A percentile compares a stretch with the other conserved stretches of the same genome.
Conservation (phyloP, 441 rosid species). For the Pelargonium australe region DNA sequence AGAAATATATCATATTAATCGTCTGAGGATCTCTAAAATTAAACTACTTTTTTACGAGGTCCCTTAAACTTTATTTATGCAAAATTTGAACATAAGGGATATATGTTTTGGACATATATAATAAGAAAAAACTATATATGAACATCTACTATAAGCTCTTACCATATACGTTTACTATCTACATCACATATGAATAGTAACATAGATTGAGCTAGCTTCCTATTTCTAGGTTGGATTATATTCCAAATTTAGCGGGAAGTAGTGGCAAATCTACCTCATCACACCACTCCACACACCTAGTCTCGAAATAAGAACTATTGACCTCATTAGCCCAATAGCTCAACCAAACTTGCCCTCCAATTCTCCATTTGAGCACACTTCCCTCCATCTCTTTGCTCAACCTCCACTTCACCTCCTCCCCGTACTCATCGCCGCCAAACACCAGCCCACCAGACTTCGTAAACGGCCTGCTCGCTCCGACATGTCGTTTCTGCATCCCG, state of each 20-base stretch:
- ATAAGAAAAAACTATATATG: no score
- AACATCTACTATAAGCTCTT: no score
- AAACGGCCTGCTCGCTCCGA: constrained; percentile 31
- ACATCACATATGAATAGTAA: no score
- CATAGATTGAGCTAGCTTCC: no score
- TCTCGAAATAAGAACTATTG: constrained; percentile 45
- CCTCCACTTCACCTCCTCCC: constrained; percentile 67
- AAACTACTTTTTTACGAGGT: no score
- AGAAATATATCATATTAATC: no score
- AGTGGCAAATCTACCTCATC: constrained; percentile 85
- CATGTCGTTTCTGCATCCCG: background rate
- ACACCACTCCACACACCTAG: constrained; percentile 72
- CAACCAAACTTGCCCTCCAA: constrained; percentile 72
- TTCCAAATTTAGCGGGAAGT: constrained; percentile 29
- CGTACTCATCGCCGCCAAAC: constrained; percentile 67
- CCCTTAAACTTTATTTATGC: no score
- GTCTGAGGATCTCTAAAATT: no score
- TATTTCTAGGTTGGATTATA: no score
- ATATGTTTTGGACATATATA: no score
- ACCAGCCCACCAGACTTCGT: constrained; percentile 66
- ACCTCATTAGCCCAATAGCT: constrained; percentile 60
- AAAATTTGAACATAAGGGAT: no score
- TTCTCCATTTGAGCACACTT: constrained; percentile 38
- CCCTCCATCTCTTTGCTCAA: constrained; percentile 87
- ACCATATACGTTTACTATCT: no score